These are phyloP conservation scores for Sphaerulina vaccinii DNA, from an alignment of 2,329 filamentous ascomycete genomes.

Conservation along the genomic window DNA sequence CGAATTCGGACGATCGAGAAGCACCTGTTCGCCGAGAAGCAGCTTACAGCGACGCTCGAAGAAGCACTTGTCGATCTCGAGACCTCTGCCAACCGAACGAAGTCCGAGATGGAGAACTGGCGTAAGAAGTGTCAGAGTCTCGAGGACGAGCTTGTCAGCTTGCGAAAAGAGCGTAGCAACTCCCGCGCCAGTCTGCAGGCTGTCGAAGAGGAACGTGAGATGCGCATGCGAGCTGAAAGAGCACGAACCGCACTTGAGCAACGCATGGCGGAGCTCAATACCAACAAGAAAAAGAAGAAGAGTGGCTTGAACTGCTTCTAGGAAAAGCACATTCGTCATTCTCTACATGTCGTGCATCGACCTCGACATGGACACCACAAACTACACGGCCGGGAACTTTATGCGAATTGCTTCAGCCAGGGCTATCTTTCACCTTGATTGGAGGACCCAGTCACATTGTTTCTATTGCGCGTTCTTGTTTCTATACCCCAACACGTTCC, in stretches of 20 bases:
- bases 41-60: constrained; percentile 90
- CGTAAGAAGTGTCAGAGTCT: constrained; percentile 78
- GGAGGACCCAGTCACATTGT: neutral
- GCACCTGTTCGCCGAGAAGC: constrained; percentile 91
- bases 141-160: constrained; percentile 67
- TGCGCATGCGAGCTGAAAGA: constrained; percentile 83
- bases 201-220: constrained; percentile 94
- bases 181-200: constrained; percentile 71
- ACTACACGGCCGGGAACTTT: constrained; percentile 2
- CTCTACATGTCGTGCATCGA: constrained; percentile 18
- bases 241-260: constrained; percentile 88
- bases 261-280: constrained; percentile 72
- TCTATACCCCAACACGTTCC: constrained; percentile 1
- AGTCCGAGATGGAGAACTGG: constrained; percentile 85
- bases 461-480: neutral
- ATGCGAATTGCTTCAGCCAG: constrained; percentile 3
- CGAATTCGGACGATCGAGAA: constrained; percentile 96
- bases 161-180: constrained; percentile 59
- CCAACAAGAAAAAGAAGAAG: constrained; percentile 87
- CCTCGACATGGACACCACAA: constrained; percentile 18
- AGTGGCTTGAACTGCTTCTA: constrained; percentile 97
- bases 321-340: constrained; percentile 25
- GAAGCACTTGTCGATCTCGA: constrained; percentile 94
- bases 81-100: constrained; percentile 85
- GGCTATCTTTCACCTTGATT: constrained; percentile 5